A percentile compares a stretch with the other conserved stretches of the same genome.
phyloP scores from a whole-genome alignment of 2,329 filamentous ascomycete genomes.

The Zopfia rhizophila region DNA sequence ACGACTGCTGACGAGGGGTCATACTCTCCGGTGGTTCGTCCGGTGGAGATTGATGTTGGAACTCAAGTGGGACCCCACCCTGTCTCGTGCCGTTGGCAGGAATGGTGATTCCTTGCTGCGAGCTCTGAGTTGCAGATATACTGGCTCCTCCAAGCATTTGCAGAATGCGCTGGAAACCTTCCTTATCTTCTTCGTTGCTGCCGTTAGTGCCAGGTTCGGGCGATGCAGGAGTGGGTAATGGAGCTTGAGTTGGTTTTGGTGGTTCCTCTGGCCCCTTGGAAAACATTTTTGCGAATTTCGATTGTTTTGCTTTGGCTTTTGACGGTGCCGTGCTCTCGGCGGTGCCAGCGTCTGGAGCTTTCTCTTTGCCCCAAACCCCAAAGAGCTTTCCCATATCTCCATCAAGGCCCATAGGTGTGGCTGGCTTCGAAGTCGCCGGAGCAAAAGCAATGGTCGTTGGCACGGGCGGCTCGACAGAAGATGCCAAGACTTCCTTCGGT shows the following conservation, averaged over 20 bases:
- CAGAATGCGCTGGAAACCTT: constrained; percentile 84
- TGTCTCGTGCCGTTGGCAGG: constrained; percentile 41
- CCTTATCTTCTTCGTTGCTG: constrained; percentile 75
- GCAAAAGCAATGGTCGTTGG: constrained; percentile 25
- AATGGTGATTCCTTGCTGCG: constrained; percentile 29
- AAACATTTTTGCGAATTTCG: constrained; percentile 84
- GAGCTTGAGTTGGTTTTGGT: constrained; percentile 24
- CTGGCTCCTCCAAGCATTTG: constrained; percentile 75
- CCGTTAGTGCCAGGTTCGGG: constrained; percentile 44
- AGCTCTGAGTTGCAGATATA: constrained; percentile 27
- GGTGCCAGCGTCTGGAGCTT: constrained; percentile 49
- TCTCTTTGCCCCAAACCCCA: constrained; percentile 65
- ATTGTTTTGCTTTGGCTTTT: constrained; percentile 74
- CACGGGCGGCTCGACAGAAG: constrained; percentile 24
- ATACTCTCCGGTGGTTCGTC: constrained; percentile 35
- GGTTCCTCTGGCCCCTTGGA: constrained; percentile 53
- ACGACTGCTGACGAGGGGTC: constrained; percentile 28
- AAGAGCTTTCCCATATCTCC: constrained; percentile 82
- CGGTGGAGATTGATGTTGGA: constrained; percentile 41
- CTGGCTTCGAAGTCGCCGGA: constrained; percentile 53
- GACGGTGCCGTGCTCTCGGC: constrained; percentile 33
- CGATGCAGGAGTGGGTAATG: constrained; percentile 28
- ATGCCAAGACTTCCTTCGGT: constrained; percentile 31
- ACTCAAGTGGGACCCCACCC: constrained; percentile 44
- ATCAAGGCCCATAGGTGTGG: constrained; percentile 72